Percentiles rank a stretch among this genome's conserved stretches.
phyloP scores from a whole-genome alignment of 2,329 filamentous ascomycete genomes.

The Exophiala sp. region DNA sequence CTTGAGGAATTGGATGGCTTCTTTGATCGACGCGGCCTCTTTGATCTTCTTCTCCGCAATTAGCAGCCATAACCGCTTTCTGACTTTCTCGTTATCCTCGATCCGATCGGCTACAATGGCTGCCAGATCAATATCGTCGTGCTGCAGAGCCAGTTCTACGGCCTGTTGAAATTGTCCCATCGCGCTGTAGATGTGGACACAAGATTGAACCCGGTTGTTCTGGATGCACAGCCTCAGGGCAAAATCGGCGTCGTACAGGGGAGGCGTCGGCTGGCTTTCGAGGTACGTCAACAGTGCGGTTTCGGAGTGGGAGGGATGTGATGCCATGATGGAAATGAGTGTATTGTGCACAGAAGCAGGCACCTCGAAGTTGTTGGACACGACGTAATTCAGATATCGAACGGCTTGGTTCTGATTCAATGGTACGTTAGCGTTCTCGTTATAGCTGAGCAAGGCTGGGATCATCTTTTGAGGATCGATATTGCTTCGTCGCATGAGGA shows the following conservation, averaged over 20 bases:
- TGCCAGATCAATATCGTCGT: conserved; percentile 84
- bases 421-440: conserved; percentile 62
- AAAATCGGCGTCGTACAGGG: conserved; percentile 90
- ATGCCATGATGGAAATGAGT: conserved; percentile 90
- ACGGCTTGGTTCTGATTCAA: conserved; percentile 81
- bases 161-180: conserved; percentile 87
- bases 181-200: conserved; percentile 92
- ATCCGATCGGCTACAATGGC: conserved; percentile 78
- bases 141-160: conserved; percentile 83
- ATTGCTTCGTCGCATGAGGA: conserved; percentile 84
- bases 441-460: conserved; percentile 89
- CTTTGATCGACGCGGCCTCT: conserved; percentile 74
- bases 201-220: conserved; percentile 84
- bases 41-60: conserved; percentile 92
- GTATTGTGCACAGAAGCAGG: conserved; percentile 92
- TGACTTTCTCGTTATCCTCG: conserved; percentile 63
- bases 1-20: conserved; percentile 87
- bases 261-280: conserved; percentile 78
- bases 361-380: conserved; percentile 72
- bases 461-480: conserved; percentile 83
- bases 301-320: conserved; percentile 75
- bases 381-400: conserved; percentile 86
- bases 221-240: conserved; percentile 92
- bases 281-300: conserved; percentile 80
- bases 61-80: conserved; percentile 92